Evolutionary conservation across 176 grass and related monocot genomes (phyloP).

Genomic region (Poa annua): DNA sequence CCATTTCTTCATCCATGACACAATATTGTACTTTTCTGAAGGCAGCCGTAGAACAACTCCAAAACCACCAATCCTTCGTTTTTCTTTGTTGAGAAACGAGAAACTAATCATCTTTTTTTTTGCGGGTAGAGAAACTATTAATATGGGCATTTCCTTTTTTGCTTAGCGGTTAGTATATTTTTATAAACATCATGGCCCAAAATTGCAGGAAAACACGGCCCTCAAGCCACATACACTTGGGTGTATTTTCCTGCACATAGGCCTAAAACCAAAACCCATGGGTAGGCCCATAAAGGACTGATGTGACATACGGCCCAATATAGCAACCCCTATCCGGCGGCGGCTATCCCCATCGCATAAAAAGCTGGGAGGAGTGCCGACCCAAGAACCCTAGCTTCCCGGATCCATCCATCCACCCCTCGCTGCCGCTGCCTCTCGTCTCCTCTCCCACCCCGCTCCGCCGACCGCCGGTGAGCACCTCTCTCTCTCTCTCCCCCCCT

Average conservation of each 20-base stretch:
- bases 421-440: constrained; percentile 15
- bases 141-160: no score
- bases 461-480: constrained; percentile 12
- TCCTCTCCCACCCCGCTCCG: not conserved
- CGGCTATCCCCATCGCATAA: constrained; percentile 31
- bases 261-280: not conserved
- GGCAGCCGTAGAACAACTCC: no score
- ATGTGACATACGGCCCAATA: constrained; percentile 22
- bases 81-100: no score
- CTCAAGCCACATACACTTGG: not conserved
- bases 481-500: not conserved
- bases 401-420: constrained; percentile 10
- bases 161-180: no score
- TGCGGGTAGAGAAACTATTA: no score
- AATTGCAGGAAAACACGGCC: not conserved
- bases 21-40: no score
- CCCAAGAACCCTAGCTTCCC: constrained; percentile 18
- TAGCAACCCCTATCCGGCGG: constrained; percentile 13
- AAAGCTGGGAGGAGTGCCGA: constrained; percentile 20
- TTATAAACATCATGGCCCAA: not conserved
- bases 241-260: not conserved
- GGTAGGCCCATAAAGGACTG: not conserved
- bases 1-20: no score
- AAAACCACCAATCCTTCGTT: no score
- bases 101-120: no score